Evolutionary conservation across 768 basidiomycete species (phyloP), one percentile per base, ranked within the genome.

Genomic region (Macrolepiota dolichaula): DNA sequence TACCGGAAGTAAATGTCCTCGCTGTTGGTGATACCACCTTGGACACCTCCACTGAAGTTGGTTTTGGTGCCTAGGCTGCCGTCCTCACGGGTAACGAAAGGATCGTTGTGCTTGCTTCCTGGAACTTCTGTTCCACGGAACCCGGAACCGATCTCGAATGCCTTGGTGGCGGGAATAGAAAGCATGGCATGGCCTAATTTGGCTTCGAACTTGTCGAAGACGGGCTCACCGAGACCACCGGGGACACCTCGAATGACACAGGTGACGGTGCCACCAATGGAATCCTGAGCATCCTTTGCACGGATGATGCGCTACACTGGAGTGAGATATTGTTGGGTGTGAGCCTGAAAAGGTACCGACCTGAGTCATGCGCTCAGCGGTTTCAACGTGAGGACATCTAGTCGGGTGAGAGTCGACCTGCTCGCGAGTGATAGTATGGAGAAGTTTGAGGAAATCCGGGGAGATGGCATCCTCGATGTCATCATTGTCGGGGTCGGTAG

Each of bases 201-300:
- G 19, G 97, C 97, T 75, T 97, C 96, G 73, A 98, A 89, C 76
- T 98, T 98, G 84, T 99, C 96, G 74, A 99, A 98, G 54, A 93
- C 91, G 56, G 97, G 97, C 74, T 98, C 97, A 53, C 97, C 97
- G 29, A 98, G 85, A 7, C 97, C 97, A 19, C 88, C 77, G 50
- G 97, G 97, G 1, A 89, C 86, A 59, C 88, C 87, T 47, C 96
- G 91, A 66, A 99, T 91, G 40, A 98, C 92, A 72, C 97, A 98
- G 59, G 94, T 98, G 57, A 98, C 86, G 2, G 93, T 96, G n/a
- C 97, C 97, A 54, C 97, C 97, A 64, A 99, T 96, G 2, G 96
- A 98, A 77, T 99, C 97, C 57, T 85, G 78, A 1, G 85, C 81
- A 19, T 93, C 88, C 74, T 98, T 98, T 37, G 97, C 94, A 56